Base-by-base conservation (phyloP, 805 yeast genomes). In the Yarrowia keelungensis region DNA sequence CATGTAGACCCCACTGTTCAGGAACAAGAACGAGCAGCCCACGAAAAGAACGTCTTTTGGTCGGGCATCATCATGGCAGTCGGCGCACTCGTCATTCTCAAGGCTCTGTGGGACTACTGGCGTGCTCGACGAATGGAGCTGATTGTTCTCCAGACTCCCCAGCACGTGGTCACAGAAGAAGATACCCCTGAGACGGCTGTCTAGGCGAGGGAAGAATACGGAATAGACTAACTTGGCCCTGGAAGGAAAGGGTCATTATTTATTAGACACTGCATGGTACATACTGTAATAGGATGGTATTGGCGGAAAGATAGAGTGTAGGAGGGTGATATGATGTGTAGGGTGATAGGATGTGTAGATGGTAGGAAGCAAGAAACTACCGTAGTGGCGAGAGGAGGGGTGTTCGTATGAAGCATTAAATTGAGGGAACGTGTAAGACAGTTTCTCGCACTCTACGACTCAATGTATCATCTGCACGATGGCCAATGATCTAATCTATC, bases 41-140 rank as follows among this genome's bases (percentile, higher is more conserved):
- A 65, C n/a, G 51, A 50, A 2, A 53, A 65, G 16, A 65, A 50
- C 36, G 38, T 42, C 16, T 51, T 65, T 7, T 50, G 61, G 61
- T 65, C 49, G 5, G 61, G 61, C 19, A 14, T 53, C 38, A 79
- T 91, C 46, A 86, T 91, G 64, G 81, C 87, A 0, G 80, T 90
- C 56, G 98, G 98, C 1, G 75, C 84, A 1, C 82, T 89, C 68
- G 81, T 94, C 5, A 79, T 89, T 11, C 69, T 87, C 16, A 90
- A 89, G 74, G 87, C 97, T 12, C 71, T 90, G n/a, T 78, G 83
- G 56, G 95, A 90, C 75, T 94, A 88, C 76, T 82, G 83, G 71
- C 82, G 87, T 71, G 95, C 94, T n/a, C 87, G 89, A 75, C 85
- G 85, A 74, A 87, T 88, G 86, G 97, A 93, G 76, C 80, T 79